A percentile compares a stretch with the other conserved stretches of the same genome.
These are phyloP conservation scores for Lipomyces orientalis DNA, from an alignment of 805 yeast genomes.

Conservation along the genomic window DNA sequence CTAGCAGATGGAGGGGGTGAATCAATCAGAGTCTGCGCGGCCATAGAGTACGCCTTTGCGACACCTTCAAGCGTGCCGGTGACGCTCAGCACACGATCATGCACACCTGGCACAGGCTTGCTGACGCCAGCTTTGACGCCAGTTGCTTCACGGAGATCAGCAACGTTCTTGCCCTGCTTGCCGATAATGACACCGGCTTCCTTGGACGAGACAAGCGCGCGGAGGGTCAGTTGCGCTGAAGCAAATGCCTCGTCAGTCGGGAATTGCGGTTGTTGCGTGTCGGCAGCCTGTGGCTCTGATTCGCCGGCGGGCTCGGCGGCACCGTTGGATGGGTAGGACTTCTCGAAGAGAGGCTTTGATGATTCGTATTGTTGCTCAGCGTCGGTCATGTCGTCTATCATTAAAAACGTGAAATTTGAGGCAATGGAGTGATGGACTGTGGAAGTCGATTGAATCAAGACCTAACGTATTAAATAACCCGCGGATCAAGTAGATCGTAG, in stretches of 20 bases:
- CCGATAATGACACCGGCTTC: conserved; percentile 94
- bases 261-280: conserved; percentile 7
- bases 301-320: conserved; percentile 14
- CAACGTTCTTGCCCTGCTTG: conserved; percentile 78
- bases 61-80: conserved; percentile 74
- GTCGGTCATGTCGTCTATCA: conserved; percentile 20
- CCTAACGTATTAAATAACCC: not conserved
- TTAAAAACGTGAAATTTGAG: not conserved
- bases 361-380: conserved; percentile 25
- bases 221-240: conserved; percentile 40
- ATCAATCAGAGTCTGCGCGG: conserved; percentile 67
- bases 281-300: not conserved
- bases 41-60: conserved; percentile 68
- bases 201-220: conserved; percentile 76
- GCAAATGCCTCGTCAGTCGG: conserved; percentile 27
- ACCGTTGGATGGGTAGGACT: conserved; percentile 7
- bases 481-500: conserved; percentile 9
- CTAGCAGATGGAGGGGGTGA: conserved; percentile 62
- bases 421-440: not conserved
- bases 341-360: conserved; percentile 4
- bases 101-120: conserved; percentile 76
- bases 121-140: conserved; percentile 87
- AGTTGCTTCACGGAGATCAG: conserved; percentile 73
- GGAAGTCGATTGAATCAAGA: conserved; percentile 2
- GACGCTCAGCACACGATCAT: conserved; percentile 81